Evolutionary conservation across 2,329 filamentous ascomycete genomes (phyloP), one percentile per base, ranked within the genome.

Genomic region (Diplodia mutila): DNA sequence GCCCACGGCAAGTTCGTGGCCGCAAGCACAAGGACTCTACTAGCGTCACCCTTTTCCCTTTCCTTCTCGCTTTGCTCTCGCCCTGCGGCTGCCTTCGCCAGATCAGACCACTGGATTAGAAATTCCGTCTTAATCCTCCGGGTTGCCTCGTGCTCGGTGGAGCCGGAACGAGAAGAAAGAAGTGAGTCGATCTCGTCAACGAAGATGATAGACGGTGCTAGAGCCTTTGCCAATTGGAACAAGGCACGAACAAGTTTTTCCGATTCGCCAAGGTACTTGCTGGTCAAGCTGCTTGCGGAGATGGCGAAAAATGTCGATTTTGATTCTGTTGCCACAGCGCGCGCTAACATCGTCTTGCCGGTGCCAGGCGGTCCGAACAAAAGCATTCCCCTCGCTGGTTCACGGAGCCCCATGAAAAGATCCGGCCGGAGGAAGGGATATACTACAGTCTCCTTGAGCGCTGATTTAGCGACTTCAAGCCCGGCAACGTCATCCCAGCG

Each of bases 161-260:
- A 90, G 0, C 92, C 92, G 7, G 91, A 91, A 63, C 95, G 86
- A 18, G 93, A 89, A 0, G 93, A 97, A 0, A 99, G 85, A 0
- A 99, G 82, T 0, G 94, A 97, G 77, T 99, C 95, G 70, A 99
- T 99, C 77, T 99, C 95, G 74, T 99, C 95, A 4, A 99, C 93
- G 73, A 99, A 99, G 68, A 99, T 98, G 76, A 99, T 98, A 69
- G 91, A 95, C 0, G 95, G 95, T 0, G 95, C 93, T 53, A 98
- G 85, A 42, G 89, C 85, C 77, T 96, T 96, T 5, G 95, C 94
- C n/a, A 98, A 82, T 0, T 88, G 87, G 77, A 99, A 99, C 0
- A 99, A 83, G 3, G 95, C 95, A 42, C 93, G 89, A 2, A 99
- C 95, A 4, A 99, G 87, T 79, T 99, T 99, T 80, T 99, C 95